Percentiles rank a stretch among this genome's conserved stretches.
phyloP scores from a whole-genome alignment of 1,284 basidiomycete genomes.

The Sporisorium exsertum region DNA sequence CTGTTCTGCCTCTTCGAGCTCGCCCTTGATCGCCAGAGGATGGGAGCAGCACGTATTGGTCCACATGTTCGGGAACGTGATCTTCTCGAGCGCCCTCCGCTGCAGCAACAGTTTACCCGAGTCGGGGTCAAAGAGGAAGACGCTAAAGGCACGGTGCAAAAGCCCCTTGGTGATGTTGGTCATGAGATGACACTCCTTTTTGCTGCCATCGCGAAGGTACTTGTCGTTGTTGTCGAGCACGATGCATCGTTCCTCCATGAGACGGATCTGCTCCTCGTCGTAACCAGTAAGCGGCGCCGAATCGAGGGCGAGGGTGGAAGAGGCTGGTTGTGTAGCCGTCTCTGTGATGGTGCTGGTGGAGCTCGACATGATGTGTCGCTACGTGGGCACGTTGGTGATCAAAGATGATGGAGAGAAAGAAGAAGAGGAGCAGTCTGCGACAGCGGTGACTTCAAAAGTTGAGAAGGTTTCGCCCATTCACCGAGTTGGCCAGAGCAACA shows the following conservation, averaged over 20 bases:
- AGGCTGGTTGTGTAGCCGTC: constrained; percentile 18
- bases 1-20: constrained; percentile 79
- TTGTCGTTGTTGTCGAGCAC: constrained; percentile 90
- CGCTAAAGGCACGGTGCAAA: constrained; percentile 97
- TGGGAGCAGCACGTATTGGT: constrained; percentile 99
- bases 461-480: constrained; percentile 1
- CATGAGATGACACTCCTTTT: constrained; percentile 99
- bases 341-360: constrained; percentile 32
- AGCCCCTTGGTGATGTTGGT: constrained; percentile 94
- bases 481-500: not conserved
- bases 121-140: constrained; percentile 92
- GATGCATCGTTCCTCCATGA: constrained; percentile 99
- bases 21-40: constrained; percentile 80
- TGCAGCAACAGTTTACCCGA: constrained; percentile 96
- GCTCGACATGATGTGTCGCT: constrained; percentile 18
- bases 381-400: not conserved
- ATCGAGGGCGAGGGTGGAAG: constrained; percentile 42
- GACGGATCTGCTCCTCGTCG: constrained; percentile 73
- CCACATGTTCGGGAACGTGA: constrained; percentile 99
- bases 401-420: not conserved
- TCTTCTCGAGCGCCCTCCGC: constrained; percentile 94
- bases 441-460: not conserved
- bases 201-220: constrained; percentile 74
- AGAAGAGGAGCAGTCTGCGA: not conserved
- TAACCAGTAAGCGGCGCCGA: constrained; percentile 62